phyloP scores from a whole-genome alignment of 192 early-diverging fungal genomes.

The Haplosporangium gracile region DNA sequence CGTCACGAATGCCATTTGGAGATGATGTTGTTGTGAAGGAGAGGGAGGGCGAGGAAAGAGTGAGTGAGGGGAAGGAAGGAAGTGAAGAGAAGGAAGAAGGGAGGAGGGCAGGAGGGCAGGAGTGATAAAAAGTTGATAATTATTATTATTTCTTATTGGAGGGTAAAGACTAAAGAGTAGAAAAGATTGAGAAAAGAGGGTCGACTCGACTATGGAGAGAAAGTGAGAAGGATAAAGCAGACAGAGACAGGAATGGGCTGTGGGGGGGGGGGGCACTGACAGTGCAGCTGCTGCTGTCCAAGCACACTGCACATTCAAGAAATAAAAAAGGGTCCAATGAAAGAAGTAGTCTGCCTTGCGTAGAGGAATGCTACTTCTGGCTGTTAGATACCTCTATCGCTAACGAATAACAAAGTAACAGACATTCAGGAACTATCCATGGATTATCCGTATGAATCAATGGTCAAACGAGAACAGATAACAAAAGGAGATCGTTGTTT shows the following conservation, averaged over 20 bases:
- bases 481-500: too few species aligned
- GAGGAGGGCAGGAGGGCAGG: too few species aligned
- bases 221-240: too few species aligned
- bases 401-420: too few species aligned
- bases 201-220: background rate
- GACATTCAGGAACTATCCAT: too few species aligned
- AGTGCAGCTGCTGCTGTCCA: background rate
- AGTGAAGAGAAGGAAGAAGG: too few species aligned
- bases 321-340: background rate
- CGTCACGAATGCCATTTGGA: conserved; percentile 33
- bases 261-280: background rate
- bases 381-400: too few species aligned
- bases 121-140: too few species aligned
- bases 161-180: background rate
- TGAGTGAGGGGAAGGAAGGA: background rate
- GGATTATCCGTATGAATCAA: too few species aligned
- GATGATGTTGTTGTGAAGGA: background rate
- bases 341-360: background rate
- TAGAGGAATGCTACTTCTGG: too few species aligned
- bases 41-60: background rate
- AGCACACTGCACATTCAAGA: background rate
- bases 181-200: background rate
- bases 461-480: too few species aligned
- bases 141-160: too few species aligned
- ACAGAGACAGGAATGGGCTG: background rate